Percentiles rank a stretch among this genome's conserved stretches.
phyloP scores from a whole-genome alignment of 2,329 filamentous ascomycete genomes.

The Ophiognomonia clavigignenti-juglandacearum region DNA sequence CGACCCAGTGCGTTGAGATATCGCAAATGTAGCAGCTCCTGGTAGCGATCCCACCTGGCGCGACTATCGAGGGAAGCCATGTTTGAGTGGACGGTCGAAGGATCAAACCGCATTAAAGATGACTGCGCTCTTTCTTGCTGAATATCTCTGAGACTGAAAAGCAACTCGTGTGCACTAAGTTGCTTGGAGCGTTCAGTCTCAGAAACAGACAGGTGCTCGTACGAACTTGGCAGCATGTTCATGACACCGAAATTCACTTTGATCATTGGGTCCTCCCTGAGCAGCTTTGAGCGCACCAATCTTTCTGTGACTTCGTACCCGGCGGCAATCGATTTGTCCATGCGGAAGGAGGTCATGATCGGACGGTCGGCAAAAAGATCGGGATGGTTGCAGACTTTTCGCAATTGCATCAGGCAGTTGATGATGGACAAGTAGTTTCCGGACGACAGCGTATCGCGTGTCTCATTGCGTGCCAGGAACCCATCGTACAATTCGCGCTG shows the following conservation, averaged over 20 bases:
- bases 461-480: slow-evolving; percentile 86
- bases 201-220: slow-evolving; percentile 59
- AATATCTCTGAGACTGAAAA: slow-evolving; percentile 67
- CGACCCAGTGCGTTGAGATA: slow-evolving; percentile 78
- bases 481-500: slow-evolving; percentile 96
- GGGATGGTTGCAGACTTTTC: slow-evolving; percentile 97
- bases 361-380: slow-evolving; percentile 94
- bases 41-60: slow-evolving; percentile 63
- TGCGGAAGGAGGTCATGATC: slow-evolving; percentile 95
- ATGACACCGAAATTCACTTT: slow-evolving; percentile 70
- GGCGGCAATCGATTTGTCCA: slow-evolving; percentile 71
- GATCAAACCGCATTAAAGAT: slow-evolving; percentile 52
- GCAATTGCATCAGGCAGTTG: slow-evolving; percentile 94
- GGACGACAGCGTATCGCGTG: slow-evolving; percentile 79
- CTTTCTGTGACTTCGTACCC: slow-evolving; percentile 70
- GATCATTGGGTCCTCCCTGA: slow-evolving; percentile 57
- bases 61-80: slow-evolving; percentile 69
- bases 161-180: slow-evolving; percentile 63
- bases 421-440: slow-evolving; percentile 98
- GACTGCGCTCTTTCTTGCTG: slow-evolving; percentile 60
- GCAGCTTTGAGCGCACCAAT: slow-evolving; percentile 61
- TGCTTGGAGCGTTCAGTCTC: slow-evolving; percentile 54
- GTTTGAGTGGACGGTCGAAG: slow-evolving; percentile 63
- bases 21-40: slow-evolving; percentile 75
- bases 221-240: slow-evolving; percentile 68